A percentile compares a stretch with the other conserved stretches of the same genome.
Conservation (phyloP, 2,329 filamentous ascomycete species). For the Colletotrichum somersetense region DNA sequence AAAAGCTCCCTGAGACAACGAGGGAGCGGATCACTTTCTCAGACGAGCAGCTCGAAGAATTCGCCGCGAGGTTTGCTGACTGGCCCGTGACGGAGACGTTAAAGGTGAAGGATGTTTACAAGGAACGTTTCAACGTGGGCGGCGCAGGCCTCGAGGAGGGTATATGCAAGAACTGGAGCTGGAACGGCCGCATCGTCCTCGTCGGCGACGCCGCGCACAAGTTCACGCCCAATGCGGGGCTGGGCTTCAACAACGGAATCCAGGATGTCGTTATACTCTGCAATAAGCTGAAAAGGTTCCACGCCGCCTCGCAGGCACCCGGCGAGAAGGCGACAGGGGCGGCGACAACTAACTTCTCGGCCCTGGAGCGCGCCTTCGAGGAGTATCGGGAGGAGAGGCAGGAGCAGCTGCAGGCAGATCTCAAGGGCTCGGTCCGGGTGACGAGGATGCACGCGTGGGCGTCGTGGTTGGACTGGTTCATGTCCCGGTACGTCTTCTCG, state of each 20-base stretch:
- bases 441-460: slow-evolving; percentile 48
- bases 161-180: slow-evolving; percentile 52
- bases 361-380: slow-evolving; percentile 41
- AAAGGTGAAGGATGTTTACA: slow-evolving; percentile 50
- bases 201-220: slow-evolving; percentile 55
- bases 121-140: slow-evolving; percentile 45
- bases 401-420: slow-evolving; percentile 38
- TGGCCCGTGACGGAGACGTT: slow-evolving; percentile 46
- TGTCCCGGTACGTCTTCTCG: slow-evolving; percentile 43
- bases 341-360: not conserved
- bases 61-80: slow-evolving; percentile 46
- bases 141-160: slow-evolving; percentile 54
- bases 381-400: slow-evolving; percentile 43
- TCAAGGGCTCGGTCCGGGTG: slow-evolving; percentile 35
- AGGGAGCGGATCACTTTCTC: slow-evolving; percentile 46
- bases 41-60: slow-evolving; percentile 45
- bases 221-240: slow-evolving; percentile 52
- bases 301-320: not conserved
- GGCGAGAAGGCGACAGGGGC: not conserved
- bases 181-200: slow-evolving; percentile 51
- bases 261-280: slow-evolving; percentile 49
- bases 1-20: slow-evolving; percentile 47
- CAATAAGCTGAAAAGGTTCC: slow-evolving; percentile 46
- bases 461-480: slow-evolving; percentile 45
- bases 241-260: slow-evolving; percentile 53